Conservation (phyloP, 2,329 filamentous ascomycete species). For the Rachicladosporium sp. region DNA sequence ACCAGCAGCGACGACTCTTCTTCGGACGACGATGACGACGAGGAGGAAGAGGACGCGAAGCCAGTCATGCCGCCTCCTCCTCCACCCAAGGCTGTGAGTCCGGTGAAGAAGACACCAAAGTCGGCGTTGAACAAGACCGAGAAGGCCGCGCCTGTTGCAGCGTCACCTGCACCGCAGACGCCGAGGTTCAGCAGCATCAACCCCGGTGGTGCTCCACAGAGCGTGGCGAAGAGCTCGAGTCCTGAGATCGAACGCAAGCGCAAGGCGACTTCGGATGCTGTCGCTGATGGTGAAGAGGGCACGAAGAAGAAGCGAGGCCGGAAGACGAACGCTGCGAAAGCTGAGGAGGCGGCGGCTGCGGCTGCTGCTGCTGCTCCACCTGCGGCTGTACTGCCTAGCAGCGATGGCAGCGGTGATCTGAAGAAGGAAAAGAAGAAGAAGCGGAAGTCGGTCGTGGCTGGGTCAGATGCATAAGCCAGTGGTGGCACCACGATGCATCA, state of each 20-base stretch:
- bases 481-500: no score
- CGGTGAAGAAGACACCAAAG: conserved; percentile 21
- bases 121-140: conserved; percentile 19
- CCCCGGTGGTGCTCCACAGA: conserved; percentile 1
- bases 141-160: conserved; percentile 9
- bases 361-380: conserved; percentile 7
- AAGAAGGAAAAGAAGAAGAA: conserved; percentile 23
- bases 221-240: conserved; percentile 10
- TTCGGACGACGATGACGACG: conserved; percentile 11
- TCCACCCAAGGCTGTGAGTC: conserved; percentile 15
- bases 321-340: conserved; percentile 19
- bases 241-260: conserved; percentile 19
- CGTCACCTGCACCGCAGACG: conserved; percentile 11
- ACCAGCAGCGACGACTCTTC: conserved; percentile 5
- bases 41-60: conserved; percentile 22
- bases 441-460: conserved; percentile 20
- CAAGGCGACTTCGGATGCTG: conserved; percentile 4
- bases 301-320: conserved; percentile 24
- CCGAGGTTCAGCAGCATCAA: conserved; percentile 13
- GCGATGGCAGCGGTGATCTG: conserved; percentile 5
- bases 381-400: conserved; percentile 3
- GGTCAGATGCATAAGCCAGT: no score
- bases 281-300: conserved; percentile 10
- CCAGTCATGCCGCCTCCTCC: conserved; percentile 20
- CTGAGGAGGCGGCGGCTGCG: conserved; percentile 7